These are phyloP conservation scores for slime mould (Dictyostelium discoideum) DNA, from an alignment of 78 protist species.

Conservation along the genomic window DNA sequence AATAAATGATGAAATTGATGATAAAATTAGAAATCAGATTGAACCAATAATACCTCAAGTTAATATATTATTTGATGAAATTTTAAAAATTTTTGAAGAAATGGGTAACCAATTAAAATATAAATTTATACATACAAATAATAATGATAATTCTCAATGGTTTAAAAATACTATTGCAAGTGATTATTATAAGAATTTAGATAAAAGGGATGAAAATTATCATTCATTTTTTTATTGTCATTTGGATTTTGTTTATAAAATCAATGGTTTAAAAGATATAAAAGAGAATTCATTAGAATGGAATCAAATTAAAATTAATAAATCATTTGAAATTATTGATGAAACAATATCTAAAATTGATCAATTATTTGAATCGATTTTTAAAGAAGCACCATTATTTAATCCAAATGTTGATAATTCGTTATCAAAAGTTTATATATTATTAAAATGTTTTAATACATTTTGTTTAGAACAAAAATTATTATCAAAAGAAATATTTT, in stretches of 20 bases:
- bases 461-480: slow-evolving; percentile 14
- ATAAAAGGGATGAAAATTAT: not conserved
- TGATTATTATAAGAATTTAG: not conserved
- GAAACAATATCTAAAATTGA: not conserved
- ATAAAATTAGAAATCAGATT: not conserved
- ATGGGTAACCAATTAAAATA: slow-evolving; percentile 2
- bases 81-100: not conserved
- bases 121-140: not conserved
- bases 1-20: not conserved
- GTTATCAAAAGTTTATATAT: not conserved
- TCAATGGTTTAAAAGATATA: not conserved
- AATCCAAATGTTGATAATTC: not conserved
- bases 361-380: not conserved
- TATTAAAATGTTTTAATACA: not conserved
- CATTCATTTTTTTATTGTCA: not conserved
- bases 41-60: not conserved
- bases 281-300: not conserved
- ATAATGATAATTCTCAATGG: not conserved
- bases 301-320: not conserved
- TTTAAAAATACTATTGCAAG: not conserved
- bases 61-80: not conserved
- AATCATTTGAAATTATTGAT: not conserved
- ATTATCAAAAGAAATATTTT: not conserved
- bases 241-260: not conserved
- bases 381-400: not conserved